Evolutionary conservation across 2,329 filamentous ascomycete genomes (phyloP), one percentile per base, ranked within the genome.

Genomic region (Calonectria henricotiae): DNA sequence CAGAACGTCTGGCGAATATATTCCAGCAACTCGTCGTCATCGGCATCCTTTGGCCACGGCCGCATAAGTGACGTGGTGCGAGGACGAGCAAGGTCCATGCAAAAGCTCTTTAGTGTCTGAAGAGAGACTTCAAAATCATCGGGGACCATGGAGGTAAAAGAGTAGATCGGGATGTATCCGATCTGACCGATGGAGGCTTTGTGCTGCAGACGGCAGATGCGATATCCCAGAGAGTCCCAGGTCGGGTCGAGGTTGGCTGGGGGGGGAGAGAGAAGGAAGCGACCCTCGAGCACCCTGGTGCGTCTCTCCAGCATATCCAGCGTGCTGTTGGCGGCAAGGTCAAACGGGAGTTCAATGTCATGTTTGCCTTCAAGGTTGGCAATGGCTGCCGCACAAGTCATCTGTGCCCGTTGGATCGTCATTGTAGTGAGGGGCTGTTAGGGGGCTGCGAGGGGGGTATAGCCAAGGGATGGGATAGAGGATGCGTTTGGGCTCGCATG

Each of bases 181-280:
- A 20, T 23, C 8, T 30, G 30, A 4, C 37, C 37, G 12, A 5
- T 7, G 6, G 25, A 44, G 27, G 23, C 17, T 15, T 11, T 61
- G 23, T 61, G 55, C 39, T 61, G 55, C 55, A 61, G 23, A 11
- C 55, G 55, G 39, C 55, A 61, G 39, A 61, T 61, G 55, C 55
- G 55, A n/a, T 25, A 61, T 5, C 37, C 55, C 8, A 61, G 15
- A 12, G 55, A 61, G 39, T 61, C 55, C 55, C 55, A 61, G 9
- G 55, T 61, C 4, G 55, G 55, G 3, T 61, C 55, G 15, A 61
- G 37, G 9, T 44, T 61, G 27, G 55, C 23, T 5, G 55, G 55
- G 6, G 55, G 55, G 6, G 27, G 25, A 2, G 17, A 5, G 7
- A 61, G n/a, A 8, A 1, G 1, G 23, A 30, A 12, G 7, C 23